Conservation (phyloP, 169 alveolate species). For the Cryptosporidium canis region DNA sequence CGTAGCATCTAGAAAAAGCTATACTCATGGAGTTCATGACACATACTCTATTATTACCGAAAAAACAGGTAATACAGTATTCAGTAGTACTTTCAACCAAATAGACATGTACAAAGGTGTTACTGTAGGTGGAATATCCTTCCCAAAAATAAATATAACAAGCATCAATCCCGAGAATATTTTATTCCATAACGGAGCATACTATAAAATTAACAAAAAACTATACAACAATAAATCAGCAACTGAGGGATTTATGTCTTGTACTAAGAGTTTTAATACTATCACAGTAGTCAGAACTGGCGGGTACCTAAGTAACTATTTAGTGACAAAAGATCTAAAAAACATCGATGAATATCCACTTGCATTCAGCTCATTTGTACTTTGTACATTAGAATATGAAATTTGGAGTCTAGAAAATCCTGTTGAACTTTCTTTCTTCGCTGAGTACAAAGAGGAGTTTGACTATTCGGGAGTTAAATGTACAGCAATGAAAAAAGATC, state of each 20-base stretch:
- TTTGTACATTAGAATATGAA: conserved; percentile 64
- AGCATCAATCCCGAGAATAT: not conserved
- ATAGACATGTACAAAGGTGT: conserved; percentile 34
- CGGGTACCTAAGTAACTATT: conserved; percentile 15
- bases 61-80: conserved; percentile 32
- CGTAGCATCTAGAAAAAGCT: conserved; percentile 67
- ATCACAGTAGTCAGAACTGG: conserved; percentile 36
- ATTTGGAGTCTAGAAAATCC: conserved; percentile 27
- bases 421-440: conserved; percentile 43
- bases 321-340: not conserved
- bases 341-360: conserved; percentile 42
- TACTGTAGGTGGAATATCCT: conserved; percentile 28
- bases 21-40: conserved; percentile 47
- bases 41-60: not conserved
- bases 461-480: conserved; percentile 59
- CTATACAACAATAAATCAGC: conserved; percentile 8
- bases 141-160: conserved; percentile 3
- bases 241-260: conserved; percentile 1
- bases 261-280: conserved; percentile 37
- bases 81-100: conserved; percentile 59
- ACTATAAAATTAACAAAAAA: conserved; percentile 4
- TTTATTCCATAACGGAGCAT: conserved; percentile 32
- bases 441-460: conserved; percentile 21
- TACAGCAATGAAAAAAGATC: conserved; percentile 40
- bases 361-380: conserved; percentile 34